Evolutionary conservation across 2,329 filamentous ascomycete species (phyloP), one percentile per base, ranked within the genome.

Genomic region (Cryphonectria carpinicola): DNA sequence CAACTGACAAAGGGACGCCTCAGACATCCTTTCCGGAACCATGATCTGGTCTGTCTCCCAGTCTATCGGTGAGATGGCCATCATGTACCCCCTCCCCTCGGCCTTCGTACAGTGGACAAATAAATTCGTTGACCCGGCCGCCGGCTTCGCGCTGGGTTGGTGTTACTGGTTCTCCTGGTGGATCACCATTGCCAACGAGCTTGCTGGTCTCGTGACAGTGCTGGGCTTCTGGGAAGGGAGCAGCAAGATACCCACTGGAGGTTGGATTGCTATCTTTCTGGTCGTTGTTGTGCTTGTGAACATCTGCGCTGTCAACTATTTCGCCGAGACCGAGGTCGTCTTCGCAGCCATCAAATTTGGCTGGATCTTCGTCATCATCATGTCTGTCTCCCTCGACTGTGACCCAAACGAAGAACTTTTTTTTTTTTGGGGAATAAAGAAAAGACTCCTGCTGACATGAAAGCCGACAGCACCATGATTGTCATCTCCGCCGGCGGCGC

Each of bases 301-400:
- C 69, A 71, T 85, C 37, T 78, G 80, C 19, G 82, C 80, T 1
- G 83, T 85, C 60, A 80, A 75, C 10, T 71, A 83, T 60, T 85
- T 84, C 68, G 83, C 80, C 4, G 83, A 85, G 71, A 80, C 83
- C 17, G 84, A 85, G 72, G 83, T 84, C 25, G 71, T 82, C 7
- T 77, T 79, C 49, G 82, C 81, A 8, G 77, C 78, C 2, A 82
- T 85, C 74, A 85, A 85, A 71, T 83, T 85, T 52, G 78, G 80
- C 46, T 84, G 83, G 82, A 84, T 85, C 67, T 80, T 85, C 68
- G 79, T 84, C 35, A 82, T 84, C 73, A 84, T 85, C 73, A 80
- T 84, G 63, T 52, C 14, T 3, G 63, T 65, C 28, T 13, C 43
- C 17, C 22, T 3, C n/a, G 19, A 11, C 22, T n/a, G 8, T 22